A percentile compares a stretch with the other conserved stretches of the same genome.
Conservation (phyloP, 345 rosid genomes). For the Citrus sinensis region DNA sequence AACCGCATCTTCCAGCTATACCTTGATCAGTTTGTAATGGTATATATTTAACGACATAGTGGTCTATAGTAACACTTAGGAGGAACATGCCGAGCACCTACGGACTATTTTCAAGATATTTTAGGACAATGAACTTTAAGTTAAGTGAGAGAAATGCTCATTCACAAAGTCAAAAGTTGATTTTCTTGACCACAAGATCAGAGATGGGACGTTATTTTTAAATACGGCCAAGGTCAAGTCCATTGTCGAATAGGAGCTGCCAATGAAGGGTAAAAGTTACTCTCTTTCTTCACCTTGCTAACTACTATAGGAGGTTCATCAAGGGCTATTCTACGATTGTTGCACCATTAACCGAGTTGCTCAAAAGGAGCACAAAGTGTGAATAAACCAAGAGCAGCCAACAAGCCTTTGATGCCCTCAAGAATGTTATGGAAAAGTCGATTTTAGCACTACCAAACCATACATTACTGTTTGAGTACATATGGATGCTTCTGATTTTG, state of each 20-base stretch:
- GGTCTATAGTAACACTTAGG: background rate
- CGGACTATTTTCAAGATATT: background rate
- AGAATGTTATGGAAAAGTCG: background rate
- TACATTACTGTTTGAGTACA: background rate
- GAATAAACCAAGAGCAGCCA: background rate
- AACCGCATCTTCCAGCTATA: fast-evolving
- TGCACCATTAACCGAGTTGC: background rate
- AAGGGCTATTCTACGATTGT: background rate
- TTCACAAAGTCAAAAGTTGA: background rate
- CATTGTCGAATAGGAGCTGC: background rate
- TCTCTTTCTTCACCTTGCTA: background rate
- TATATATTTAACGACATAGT: background rate
- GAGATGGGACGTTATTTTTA: background rate
- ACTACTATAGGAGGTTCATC: conserved; percentile 1
- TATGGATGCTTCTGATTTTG: background rate
- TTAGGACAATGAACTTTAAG: background rate
- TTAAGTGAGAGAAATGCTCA: background rate
- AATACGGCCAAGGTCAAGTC: background rate
- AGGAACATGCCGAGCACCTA: background rate
- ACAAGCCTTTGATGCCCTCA: background rate
- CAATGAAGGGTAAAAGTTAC: background rate
- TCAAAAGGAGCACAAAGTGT: background rate
- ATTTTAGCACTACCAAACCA: background rate
- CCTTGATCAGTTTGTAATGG: too few species aligned
- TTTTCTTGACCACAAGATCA: background rate